Evolutionary conservation across 208 protist species (phyloP), one percentile per base, ranked within the genome.

Genomic region (Trypanosoma mega): DNA sequence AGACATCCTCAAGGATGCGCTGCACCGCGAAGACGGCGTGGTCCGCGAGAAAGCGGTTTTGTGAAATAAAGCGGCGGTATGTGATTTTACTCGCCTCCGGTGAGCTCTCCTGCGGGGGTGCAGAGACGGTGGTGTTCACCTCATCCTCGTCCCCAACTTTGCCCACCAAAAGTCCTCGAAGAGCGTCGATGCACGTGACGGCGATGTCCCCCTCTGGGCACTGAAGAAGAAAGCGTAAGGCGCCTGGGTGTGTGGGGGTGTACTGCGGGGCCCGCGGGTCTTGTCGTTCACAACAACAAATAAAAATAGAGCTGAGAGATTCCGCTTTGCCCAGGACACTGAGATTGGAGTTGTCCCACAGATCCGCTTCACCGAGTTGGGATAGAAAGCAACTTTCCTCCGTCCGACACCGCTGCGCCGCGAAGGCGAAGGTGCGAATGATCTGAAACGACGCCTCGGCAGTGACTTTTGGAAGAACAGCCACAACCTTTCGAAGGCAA

Each of bases 391-490:
- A 53, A 54, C 45, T 63, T 47, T 69, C 21, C 58, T 80, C 60
- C 14, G 52, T 44, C 21, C 57, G 36, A 50, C 60, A 41, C 8
- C 63, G 37, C 49, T 85, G 57, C 7, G 81, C 75, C 18, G 78
- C 73, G 55, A 72, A 83, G 36, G 82, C 57, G 53, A 94, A 85
- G 41, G 33, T 72, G 33, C 76, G 52, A 59, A 94, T 79, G 5
- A 90, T 67, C 8, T 72, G 43, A 68, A 76, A 87, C 20, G 77
- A 80, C 49, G 86, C 76, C 6, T 56, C 75, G 7, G 87, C 68
- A 1, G 85, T 94, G 37, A 90, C 78, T 24, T 69, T 57, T 3
- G 66, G 67, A 16, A 94, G 75, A 36, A 80, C 76, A 24, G 74
- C 65, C 18, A 91, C 75, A 20, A 86, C 72, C 41, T 73, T 68